Base-by-base conservation (phyloP, 2,329 filamentous ascomycete species). In the Stylonectria norvegica region DNA sequence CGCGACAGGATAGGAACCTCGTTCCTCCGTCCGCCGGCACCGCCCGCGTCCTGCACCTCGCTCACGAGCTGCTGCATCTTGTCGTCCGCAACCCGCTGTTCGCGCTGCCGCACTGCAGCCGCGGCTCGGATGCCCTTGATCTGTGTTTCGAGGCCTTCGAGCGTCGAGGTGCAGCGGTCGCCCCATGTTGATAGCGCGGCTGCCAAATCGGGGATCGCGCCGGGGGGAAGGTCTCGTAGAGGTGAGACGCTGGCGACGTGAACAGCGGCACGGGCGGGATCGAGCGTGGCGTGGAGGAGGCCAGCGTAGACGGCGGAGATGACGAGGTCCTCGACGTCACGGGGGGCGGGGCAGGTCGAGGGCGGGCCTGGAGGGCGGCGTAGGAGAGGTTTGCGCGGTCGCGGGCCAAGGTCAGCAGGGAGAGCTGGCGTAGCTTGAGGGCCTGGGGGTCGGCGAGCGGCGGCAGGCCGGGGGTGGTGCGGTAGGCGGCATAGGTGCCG, bases 371-470 rank as follows among this genome's bases (percentile, higher is more conserved):
- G 16, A 97, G 79, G 20, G 77, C 70, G 15, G 71, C 60, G 68
- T 98, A 98, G 36, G 78, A 84, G 17, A 97, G 81, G 57, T 81
- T 79, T 40, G 69, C 64, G 33, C 76, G 73, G 48, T 84, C 78
- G 45, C 80, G 77, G 43, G 88, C 84, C 45, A 96, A 81, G 0
- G 87, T 85, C 32, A 98, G 76, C 46, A 98, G 80, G 15, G 89
- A 89, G 27, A 98, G 84, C 59, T 96, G 88, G 38, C 89, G 86
- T 30, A 98, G 85, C 69, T 98, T 98, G 49, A 83, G 76, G 30
- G 74, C 69, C 69, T 98, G 93, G 38, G 78, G 72, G 1, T 79
- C 74, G 60, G 77, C 84, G 34, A 98, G 79, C 6, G 72, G 47
- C 3, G 91, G 93, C 3, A 96, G 81, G 48, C 55, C 53, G 15